Conservation (phyloP, 441 rosid genomes). For the Iberis amara region DNA sequence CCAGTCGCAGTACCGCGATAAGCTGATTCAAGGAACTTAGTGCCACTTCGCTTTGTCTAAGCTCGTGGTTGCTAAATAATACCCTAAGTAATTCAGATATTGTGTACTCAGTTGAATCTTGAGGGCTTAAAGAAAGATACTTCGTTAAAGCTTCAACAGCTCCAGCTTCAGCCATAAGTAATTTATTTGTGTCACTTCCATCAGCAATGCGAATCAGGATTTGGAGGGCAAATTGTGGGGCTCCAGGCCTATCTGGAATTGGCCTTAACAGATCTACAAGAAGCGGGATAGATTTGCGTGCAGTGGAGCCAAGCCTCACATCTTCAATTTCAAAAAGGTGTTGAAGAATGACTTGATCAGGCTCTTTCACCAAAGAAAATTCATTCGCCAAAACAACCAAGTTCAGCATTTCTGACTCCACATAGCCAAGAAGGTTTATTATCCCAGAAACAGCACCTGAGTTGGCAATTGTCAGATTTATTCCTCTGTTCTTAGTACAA, state of each 20-base stretch:
- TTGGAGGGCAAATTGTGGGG: constrained; percentile 87
- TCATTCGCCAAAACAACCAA: constrained; percentile 82
- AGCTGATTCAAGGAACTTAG: constrained; percentile 92
- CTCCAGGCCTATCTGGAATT: constrained; percentile 83
- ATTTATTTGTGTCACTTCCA: constrained; percentile 79
- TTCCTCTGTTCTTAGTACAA: constrained; percentile 89
- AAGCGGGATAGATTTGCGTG: constrained; percentile 77
- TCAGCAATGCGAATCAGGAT: constrained; percentile 86
- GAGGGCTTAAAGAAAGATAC: constrained; percentile 97
- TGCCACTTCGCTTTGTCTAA: constrained; percentile 81
- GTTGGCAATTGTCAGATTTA: constrained; percentile 87
- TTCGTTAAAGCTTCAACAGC: constrained; percentile 89
- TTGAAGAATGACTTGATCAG: constrained; percentile 67
- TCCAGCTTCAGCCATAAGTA: constrained; percentile 92
- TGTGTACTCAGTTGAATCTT: constrained; percentile 93
- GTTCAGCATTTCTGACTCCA: constrained; percentile 70
- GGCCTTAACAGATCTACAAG: constrained; percentile 91
- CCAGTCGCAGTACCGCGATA: constrained; percentile 87
- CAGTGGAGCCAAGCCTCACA: constrained; percentile 64
- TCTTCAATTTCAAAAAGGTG: constrained; percentile 74
- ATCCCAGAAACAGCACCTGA: constrained; percentile 93
- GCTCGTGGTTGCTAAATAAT: constrained; percentile 77
- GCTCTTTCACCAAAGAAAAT: constrained; percentile 56
- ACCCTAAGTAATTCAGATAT: constrained; percentile 87
- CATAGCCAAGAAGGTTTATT: constrained; percentile 88